Conservation (phyloP, 768 basidiomycete species). For the Chalciporus piperatus region DNA sequence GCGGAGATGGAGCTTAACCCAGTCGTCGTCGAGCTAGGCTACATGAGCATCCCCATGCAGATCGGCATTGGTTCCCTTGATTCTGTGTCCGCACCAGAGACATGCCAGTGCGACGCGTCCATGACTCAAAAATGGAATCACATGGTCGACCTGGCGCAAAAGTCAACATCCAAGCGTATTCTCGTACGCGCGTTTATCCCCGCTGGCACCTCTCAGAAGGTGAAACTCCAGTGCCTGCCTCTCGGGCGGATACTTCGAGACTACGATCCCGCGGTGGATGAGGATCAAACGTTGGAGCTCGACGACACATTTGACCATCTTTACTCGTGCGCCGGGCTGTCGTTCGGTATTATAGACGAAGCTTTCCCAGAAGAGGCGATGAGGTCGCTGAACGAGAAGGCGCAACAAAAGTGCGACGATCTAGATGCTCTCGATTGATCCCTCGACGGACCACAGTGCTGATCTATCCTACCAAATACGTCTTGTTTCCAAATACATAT, state of each 20-base stretch:
- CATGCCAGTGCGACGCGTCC: constrained; percentile 23
- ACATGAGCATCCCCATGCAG: constrained; percentile 17
- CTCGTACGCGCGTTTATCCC: constrained; percentile 30
- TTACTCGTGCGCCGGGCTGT: constrained; percentile 21
- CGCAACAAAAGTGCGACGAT: neutral
- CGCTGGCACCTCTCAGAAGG: constrained; percentile 20
- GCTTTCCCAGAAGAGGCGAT: constrained; percentile 21
- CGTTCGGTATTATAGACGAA: constrained; percentile 19
- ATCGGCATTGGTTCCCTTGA: constrained; percentile 16
- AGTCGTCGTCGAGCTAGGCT: constrained; percentile 28
- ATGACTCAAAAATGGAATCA: constrained; percentile 25
- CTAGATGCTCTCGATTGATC: neutral
- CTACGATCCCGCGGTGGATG: constrained; percentile 1
- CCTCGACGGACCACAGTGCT: neutral
- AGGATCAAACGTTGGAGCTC: constrained; percentile 17
- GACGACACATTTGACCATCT: constrained; percentile 24
- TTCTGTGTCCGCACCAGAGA: constrained; percentile 6
- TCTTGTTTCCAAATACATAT: too few species aligned
- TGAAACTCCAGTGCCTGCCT: constrained; percentile 26
- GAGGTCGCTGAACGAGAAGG: constrained; percentile 13
- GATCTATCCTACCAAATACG: neutral
- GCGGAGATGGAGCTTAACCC: constrained; percentile 2
- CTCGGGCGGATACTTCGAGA: constrained; percentile 17
- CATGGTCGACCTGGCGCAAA: constrained; percentile 28
- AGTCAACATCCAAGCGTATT: constrained; percentile 17